Evolutionary conservation across 192 early-diverging fungal genomes (phyloP).

Genomic region (Rhizophagus prolifer): DNA sequence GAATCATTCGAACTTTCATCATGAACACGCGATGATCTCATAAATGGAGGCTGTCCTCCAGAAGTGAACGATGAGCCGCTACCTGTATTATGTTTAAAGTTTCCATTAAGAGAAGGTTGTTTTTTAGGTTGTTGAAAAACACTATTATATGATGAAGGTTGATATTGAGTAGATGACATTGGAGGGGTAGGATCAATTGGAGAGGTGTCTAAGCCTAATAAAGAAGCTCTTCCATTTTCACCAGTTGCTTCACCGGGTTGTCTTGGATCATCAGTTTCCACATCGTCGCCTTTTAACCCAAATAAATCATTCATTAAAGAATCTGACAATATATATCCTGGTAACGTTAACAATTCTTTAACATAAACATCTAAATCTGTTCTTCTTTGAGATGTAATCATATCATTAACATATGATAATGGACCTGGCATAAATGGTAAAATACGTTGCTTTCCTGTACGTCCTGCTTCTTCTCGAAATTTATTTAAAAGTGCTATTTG

Average conservation of each 20-base stretch:
- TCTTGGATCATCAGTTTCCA: conserved; percentile 48
- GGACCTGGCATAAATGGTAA: conserved; percentile 69
- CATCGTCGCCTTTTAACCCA: conserved; percentile 55
- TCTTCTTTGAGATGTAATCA: conserved; percentile 63
- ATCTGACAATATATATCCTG: conserved; percentile 53
- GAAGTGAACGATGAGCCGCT: conserved; percentile 27
- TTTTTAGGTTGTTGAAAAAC: conserved; percentile 25
- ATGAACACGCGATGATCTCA: conserved; percentile 34
- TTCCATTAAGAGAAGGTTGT: conserved; percentile 8
- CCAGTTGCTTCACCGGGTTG: background rate
- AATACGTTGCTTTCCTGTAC: conserved; percentile 51
- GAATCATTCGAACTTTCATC: conserved; percentile 18
- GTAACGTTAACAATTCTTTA: conserved; percentile 59
- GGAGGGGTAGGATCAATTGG: conserved; percentile 33
- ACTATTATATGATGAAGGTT: background rate
- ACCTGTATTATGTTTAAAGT: conserved; percentile 27
- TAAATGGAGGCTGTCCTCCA: conserved; percentile 29
- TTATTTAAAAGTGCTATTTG: conserved; percentile 66
- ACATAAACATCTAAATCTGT: conserved; percentile 68
- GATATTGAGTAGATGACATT: background rate
- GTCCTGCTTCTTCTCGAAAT: conserved; percentile 66
- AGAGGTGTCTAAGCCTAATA: conserved; percentile 19
- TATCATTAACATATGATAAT: conserved; percentile 61
- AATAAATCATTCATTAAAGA: conserved; percentile 51
- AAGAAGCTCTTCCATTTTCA: conserved; percentile 6